phyloP scores from a whole-genome alignment of 345 rosid genomes.

The Toxicodendron radicans region DNA sequence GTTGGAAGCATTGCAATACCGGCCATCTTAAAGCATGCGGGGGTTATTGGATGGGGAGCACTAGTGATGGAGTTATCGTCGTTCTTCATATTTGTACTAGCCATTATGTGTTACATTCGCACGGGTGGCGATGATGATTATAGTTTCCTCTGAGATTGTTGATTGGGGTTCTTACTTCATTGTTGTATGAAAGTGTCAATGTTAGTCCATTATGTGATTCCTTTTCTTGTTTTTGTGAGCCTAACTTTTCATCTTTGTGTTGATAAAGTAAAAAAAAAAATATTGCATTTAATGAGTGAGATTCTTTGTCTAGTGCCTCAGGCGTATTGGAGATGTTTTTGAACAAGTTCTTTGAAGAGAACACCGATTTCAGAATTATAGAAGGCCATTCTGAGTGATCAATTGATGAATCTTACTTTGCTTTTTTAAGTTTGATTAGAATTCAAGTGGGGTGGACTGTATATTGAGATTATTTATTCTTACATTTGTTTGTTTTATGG shows the following conservation, averaged over 20 bases:
- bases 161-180: neutral
- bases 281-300: neutral
- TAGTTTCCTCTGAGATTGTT: conserved; percentile 38
- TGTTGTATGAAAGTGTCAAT: conserved; percentile 2
- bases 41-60: conserved; percentile 96
- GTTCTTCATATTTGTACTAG: conserved; percentile 60
- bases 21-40: conserved; percentile 82
- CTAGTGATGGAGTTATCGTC: conserved; percentile 81
- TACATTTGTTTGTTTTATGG: too few species aligned
- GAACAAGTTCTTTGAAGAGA: neutral
- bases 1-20: conserved; percentile 97
- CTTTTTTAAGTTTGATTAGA: neutral
- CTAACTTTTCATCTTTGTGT: conserved; percentile 1
- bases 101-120: conserved; percentile 72
- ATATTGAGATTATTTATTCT: too few species aligned
- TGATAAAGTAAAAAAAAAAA: neutral
- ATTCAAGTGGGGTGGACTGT: neutral
- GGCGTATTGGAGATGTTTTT: too few species aligned
- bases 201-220: conserved; percentile 2
- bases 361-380: neutral
- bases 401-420: neutral
- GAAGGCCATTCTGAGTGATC: neutral
- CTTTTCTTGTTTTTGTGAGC: conserved; percentile 5
- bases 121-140: conserved; percentile 50
- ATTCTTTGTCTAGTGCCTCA: conserved; percentile 8